These are phyloP conservation scores for Phytophthora pluvialis DNA, from an alignment of 352 stramenopile genomes.

Conservation along the genomic window DNA sequence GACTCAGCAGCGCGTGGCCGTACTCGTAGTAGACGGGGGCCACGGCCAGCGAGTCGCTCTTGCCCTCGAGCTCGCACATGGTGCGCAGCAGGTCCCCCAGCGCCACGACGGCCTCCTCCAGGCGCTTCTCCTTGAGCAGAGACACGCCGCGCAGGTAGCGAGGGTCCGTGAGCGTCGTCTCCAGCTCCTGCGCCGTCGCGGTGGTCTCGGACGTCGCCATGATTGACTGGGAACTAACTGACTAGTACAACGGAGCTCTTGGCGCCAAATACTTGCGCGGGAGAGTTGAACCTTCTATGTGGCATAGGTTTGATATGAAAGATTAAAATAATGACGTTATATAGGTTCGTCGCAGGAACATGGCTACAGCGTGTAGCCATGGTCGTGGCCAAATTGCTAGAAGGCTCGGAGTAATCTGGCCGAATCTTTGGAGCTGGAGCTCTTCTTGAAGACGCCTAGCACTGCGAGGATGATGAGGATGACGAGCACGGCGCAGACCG, in stretches of 20 bases:
- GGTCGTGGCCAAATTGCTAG: constrained; percentile 3
- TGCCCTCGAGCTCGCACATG: constrained; percentile 80
- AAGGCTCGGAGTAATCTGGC: constrained; percentile 26
- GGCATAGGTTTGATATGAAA: not conserved
- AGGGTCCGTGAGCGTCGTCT: constrained; percentile 73
- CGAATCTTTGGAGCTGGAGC: constrained; percentile 29
- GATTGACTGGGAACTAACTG: not conserved
- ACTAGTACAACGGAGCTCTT: not conserved
- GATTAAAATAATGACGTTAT: constrained; percentile 1
- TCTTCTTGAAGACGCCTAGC: constrained; percentile 79
- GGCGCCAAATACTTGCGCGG: constrained; percentile 1
- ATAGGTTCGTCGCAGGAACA: constrained; percentile 18
- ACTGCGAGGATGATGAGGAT: constrained; percentile 80
- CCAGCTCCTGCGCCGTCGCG: constrained; percentile 34
- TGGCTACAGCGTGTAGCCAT: constrained; percentile 25
- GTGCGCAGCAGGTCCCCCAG: constrained; percentile 83
- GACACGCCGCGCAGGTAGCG: constrained; percentile 73
- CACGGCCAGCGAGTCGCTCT: constrained; percentile 66
- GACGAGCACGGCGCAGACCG: constrained; percentile 67
- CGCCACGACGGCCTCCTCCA: constrained; percentile 79
- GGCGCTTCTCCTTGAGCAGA: constrained; percentile 81
- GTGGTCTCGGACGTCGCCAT: constrained; percentile 16
- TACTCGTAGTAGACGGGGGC: constrained; percentile 88
- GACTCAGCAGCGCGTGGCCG: constrained; percentile 76
- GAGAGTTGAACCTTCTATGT: constrained; percentile 17